Evolutionary conservation across 768 basidiomycete genomes (phyloP).

Genomic region (Neoboletus magnificus): DNA sequence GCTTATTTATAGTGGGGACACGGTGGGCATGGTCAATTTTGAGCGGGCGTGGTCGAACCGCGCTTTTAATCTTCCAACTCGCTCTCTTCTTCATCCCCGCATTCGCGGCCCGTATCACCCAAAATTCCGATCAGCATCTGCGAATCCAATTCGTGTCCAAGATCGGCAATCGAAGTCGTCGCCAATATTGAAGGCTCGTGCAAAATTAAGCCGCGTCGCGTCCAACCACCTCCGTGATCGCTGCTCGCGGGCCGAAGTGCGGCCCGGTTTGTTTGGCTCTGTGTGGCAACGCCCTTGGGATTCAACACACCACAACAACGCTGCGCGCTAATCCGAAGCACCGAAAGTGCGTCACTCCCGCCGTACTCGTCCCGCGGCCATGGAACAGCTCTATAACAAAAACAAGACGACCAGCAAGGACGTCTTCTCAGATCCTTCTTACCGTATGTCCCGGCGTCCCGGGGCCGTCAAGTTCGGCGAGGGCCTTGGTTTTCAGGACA

Average conservation of each 20-base stretch:
- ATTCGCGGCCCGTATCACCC: background rate
- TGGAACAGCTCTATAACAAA: conserved; percentile 19
- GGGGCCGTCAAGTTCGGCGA: conserved; percentile 22
- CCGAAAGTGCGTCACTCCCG: background rate
- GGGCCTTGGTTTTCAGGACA: conserved; percentile 25
- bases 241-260: background rate
- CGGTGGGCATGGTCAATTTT: conserved; percentile 9
- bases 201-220: background rate
- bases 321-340: conserved; percentile 13
- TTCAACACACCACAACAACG: conserved; percentile 31
- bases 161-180: conserved; percentile 12
- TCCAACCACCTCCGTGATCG: background rate
- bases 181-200: background rate
- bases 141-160: conserved; percentile 6
- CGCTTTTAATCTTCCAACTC: background rate
- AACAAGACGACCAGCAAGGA: background rate
- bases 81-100: conserved; percentile 4
- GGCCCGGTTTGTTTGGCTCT: conserved; percentile 13
- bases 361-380: conserved; percentile 4
- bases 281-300: conserved; percentile 24
- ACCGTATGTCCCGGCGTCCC: conserved; percentile 27
- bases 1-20: conserved; percentile 15
- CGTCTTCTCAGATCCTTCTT: conserved; percentile 12
- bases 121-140: conserved; percentile 5
- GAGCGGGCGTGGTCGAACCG: background rate